Conservation (phyloP, 2,329 filamentous ascomycete genomes). For the Nectriaceae sp. region DNA sequence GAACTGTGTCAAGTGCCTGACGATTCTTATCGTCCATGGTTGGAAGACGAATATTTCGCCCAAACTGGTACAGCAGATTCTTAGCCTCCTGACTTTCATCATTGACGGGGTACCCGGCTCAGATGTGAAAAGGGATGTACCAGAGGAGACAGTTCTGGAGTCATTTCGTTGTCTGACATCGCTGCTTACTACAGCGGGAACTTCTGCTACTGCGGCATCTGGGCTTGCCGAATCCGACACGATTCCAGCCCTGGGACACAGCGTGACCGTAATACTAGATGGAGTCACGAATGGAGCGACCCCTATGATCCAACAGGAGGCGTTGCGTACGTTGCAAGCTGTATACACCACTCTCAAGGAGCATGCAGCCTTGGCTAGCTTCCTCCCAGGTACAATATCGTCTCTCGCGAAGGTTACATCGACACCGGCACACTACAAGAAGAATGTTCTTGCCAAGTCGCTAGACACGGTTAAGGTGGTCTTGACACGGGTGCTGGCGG, state of each 20-base stretch:
- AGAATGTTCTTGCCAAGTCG: conserved; percentile 61
- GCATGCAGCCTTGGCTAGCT: conserved; percentile 75
- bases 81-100: conserved; percentile 82
- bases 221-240: conserved; percentile 58
- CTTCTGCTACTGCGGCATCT: conserved; percentile 49
- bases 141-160: conserved; percentile 75
- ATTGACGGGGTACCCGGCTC: conserved; percentile 69
- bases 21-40: conserved; percentile 72
- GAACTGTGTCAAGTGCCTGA: conserved; percentile 72
- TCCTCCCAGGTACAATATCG: conserved; percentile 87
- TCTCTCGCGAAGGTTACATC: conserved; percentile 75
- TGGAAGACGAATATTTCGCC: conserved; percentile 75
- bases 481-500: conserved; percentile 57
- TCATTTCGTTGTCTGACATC: conserved; percentile 70
- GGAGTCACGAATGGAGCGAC: conserved; percentile 66
- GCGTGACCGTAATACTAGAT: conserved; percentile 78
- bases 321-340: conserved; percentile 63
- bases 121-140: conserved; percentile 44
- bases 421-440: conserved; percentile 60
- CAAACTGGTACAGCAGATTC: conserved; percentile 77
- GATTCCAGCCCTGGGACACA: conserved; percentile 79
- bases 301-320: conserved; percentile 69
- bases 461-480: conserved; percentile 60
- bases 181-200: conserved; percentile 62
- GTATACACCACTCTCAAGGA: conserved; percentile 68